Base-by-base conservation (phyloP, 768 basidiomycete species). In the Podaxis sp. region DNA sequence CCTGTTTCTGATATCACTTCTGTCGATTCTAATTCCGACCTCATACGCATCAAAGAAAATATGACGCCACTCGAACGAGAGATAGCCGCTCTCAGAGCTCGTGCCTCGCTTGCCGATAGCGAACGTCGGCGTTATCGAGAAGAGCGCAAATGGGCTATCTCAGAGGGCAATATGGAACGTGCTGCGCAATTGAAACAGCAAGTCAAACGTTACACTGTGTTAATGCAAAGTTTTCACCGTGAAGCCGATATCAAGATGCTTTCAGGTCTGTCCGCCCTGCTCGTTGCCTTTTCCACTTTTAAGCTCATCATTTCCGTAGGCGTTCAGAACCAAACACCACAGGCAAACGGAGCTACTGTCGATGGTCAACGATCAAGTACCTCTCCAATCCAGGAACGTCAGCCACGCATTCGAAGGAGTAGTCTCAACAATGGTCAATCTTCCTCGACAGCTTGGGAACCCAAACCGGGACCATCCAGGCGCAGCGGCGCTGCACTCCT, bases 131-230 rank as follows among this genome's bases (percentile, higher is more conserved):
- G 90, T 57, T 90, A 86, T 75, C 90, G 86, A 76, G 92, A 94
- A 73, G 92, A 94, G 73, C 81, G 85, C 64, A 91, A 92, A 70
- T 94, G 92, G 92, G 92, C 92, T 0, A 69, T 87, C 40, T 88
- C 89, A 18, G 86, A 89, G 69, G 90, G 90, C 0, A 91, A 94
- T 68, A 62, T 76, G 47, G 85, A 89, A 7, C 82, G 90, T 50
- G 91, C 91, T 32, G 76, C 80, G 27, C 87, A 94, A 75, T 85
- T 93, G 79, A 86, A 85, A 67, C 91, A 89, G 87, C 89, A 91
- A 71, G 88, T 91, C 61, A 88, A 89, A 75, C 82, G 87, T 18
- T 93, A 90, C 72, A 84, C 88, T 36, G 84, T 87, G 28, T 75
- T 93, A 58, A 90, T 88, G 82, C 86, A 91, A 72, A 89, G 88